Percentiles rank a stretch among this genome's conserved stretches.
Evolutionary conservation across 139 green algal species (phyloP).

Genomic region (Coelastrella sp.): DNA sequence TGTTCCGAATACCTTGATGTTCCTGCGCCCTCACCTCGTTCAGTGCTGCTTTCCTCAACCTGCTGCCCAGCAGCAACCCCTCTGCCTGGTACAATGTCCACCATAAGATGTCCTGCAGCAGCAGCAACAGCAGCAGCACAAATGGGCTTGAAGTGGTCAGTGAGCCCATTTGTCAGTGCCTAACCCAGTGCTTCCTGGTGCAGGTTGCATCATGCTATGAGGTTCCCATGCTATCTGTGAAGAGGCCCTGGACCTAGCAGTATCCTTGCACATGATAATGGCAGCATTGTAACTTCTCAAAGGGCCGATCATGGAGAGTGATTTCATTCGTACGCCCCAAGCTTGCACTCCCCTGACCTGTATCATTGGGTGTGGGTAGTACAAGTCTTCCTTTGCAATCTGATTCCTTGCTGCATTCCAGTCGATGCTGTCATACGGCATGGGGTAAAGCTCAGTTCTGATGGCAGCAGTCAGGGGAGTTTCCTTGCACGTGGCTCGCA

Average conservation of each 20-base stretch:
- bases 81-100: constrained; percentile 87
- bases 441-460: constrained; percentile 88
- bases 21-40: constrained; percentile 17
- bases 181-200: no score
- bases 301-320: no score
- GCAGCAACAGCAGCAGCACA: constrained; percentile 2
- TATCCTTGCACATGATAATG: no score
- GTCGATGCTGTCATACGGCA: constrained; percentile 89
- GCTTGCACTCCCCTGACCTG: constrained; percentile 63
- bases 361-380: constrained; percentile 97
- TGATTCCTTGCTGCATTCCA: constrained; percentile 94
- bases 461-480: constrained; percentile 66
- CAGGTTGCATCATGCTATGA: no score
- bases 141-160: background rate
- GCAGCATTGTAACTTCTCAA: no score
- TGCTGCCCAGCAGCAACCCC: constrained; percentile 76
- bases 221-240: no score
- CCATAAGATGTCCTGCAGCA: constrained; percentile 89
- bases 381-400: constrained; percentile 94
- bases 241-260: no score
- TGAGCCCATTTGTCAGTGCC: no score
- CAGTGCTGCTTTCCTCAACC: constrained; percentile 81
- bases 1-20: no score
- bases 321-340: no score
- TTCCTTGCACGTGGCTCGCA: constrained; percentile 70